Evolutionary conservation across 2,329 filamentous ascomycete species (phyloP).

Genomic region (Sclerotinia borealis): DNA sequence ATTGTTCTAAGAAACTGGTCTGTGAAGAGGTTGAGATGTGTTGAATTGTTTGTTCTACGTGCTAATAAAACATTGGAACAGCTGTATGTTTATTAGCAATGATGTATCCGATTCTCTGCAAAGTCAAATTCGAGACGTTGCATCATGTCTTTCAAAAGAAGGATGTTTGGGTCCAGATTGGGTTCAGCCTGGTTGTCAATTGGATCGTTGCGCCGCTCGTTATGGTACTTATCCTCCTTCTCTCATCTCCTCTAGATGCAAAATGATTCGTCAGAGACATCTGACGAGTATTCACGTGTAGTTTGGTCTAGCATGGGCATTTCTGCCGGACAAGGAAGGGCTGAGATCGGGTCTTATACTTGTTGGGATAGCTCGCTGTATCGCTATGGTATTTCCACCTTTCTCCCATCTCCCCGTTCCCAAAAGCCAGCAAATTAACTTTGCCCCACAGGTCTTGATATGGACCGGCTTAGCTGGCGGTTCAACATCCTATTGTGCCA

Average conservation of each 20-base stretch:
- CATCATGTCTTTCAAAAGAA: slow-evolving; percentile 57
- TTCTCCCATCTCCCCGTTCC: neutral
- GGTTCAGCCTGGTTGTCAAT: slow-evolving; percentile 69
- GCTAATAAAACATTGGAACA: slow-evolving; percentile 29
- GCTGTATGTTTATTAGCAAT: slow-evolving; percentile 78
- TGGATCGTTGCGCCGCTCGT: slow-evolving; percentile 78
- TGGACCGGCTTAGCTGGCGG: slow-evolving; percentile 76
- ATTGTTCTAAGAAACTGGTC: neutral
- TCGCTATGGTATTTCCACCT: slow-evolving; percentile 62
- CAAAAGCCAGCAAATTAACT: slow-evolving; percentile 4
- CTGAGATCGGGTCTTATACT: slow-evolving; percentile 67
- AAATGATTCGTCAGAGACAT: neutral
- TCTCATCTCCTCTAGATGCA: too few species aligned
- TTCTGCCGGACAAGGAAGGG: slow-evolving; percentile 51
- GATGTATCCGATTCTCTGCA: slow-evolving; percentile 93
- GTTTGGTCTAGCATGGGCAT: slow-evolving; percentile 62
- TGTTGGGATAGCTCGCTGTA: slow-evolving; percentile 78
- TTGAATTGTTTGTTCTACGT: neutral
- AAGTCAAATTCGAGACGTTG: slow-evolving; percentile 71
- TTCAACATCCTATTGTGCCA: slow-evolving; percentile 76
- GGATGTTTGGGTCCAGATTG: slow-evolving; percentile 71
- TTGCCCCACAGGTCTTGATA: slow-evolving; percentile 47
- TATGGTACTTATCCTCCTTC: slow-evolving; percentile 46
- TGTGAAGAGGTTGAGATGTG: neutral
- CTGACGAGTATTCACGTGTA: slow-evolving; percentile 10